Evolutionary conservation across 208 protist genomes (phyloP).

Genomic region (Leishmania braziliensis): DNA sequence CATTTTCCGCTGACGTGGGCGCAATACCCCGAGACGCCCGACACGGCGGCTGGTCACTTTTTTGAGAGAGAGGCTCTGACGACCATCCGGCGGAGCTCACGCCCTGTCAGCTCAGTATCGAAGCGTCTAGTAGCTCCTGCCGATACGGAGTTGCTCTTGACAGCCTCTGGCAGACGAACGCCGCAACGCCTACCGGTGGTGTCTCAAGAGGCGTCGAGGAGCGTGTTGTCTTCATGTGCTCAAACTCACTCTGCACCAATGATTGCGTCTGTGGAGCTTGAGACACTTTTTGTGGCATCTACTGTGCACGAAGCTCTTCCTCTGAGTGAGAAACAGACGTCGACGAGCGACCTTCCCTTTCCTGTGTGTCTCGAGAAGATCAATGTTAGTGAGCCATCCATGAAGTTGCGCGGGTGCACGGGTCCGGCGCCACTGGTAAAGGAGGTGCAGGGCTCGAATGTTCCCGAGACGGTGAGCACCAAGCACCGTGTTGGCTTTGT

Average conservation of each 20-base stretch:
- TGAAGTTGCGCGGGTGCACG: background rate
- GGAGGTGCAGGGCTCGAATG: background rate
- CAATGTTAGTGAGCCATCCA: background rate
- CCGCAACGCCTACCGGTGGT: background rate
- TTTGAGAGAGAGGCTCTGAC: background rate
- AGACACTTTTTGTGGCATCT: background rate
- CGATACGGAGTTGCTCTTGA: background rate
- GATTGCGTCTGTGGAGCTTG: background rate
- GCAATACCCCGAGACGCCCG: conserved; percentile 12
- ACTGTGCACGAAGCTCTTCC: background rate
- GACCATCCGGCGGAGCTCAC: background rate
- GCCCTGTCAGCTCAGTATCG: background rate
- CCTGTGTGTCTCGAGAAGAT: background rate
- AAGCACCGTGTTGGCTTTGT: conserved; percentile 76
- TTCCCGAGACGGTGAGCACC: conserved; percentile 15
- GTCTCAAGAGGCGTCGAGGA: background rate
- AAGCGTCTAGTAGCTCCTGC: background rate
- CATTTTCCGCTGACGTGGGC: conserved; percentile 35
- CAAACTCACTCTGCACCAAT: background rate
- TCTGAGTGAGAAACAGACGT: background rate
- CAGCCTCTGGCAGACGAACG: background rate
- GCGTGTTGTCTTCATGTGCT: background rate
- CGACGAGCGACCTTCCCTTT: background rate
- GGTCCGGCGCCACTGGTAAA: background rate
- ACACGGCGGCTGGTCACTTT: background rate